Percentiles rank a stretch among this genome's conserved stretches.
Evolutionary conservation across 257 asterid genomes (phyloP).

Genomic region (Penstemon davidsonii): DNA sequence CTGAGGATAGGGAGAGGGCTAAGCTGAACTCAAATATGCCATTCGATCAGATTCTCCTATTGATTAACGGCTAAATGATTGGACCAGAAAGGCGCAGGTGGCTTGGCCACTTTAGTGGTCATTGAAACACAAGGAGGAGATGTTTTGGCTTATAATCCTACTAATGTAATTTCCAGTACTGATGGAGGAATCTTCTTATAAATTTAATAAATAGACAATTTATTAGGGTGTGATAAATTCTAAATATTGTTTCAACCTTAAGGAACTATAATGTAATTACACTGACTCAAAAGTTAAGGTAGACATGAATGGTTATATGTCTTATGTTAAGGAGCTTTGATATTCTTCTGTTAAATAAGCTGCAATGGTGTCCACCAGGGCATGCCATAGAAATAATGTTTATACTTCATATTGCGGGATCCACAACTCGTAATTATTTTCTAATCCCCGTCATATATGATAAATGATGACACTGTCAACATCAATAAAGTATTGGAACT

Average conservation of each 20-base stretch:
- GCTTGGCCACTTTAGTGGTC: constrained; percentile 16
- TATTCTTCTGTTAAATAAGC: constrained; percentile 10
- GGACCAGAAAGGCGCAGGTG: constrained; percentile 3
- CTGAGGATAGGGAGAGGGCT: too few species aligned
- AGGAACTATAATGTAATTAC: constrained; percentile 3
- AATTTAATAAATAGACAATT: not conserved
- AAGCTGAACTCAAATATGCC: too few species aligned
- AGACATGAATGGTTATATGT: constrained; percentile 4
- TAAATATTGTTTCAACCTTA: not conserved
- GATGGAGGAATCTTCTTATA: constrained; percentile 2
- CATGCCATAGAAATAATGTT: constrained; percentile 4
- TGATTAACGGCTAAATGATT: constrained; percentile 4
- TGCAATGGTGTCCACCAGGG: not conserved
- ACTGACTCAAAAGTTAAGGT: not conserved
- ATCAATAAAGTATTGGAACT: constrained; percentile 4
- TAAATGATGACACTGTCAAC: constrained; percentile 13
- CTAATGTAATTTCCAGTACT: constrained; percentile 9
- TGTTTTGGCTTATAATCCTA: constrained; percentile 15
- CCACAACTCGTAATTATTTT: constrained; percentile 15
- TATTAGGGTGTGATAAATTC: not conserved
- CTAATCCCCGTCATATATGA: not conserved
- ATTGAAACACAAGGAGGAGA: constrained; percentile 25
- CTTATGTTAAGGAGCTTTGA: not conserved
- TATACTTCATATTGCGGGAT: constrained; percentile 5
- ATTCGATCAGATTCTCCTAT: too few species aligned